Evolutionary conservation across 2,329 filamentous ascomycete species (phyloP).

Genomic region (Tolypocladium ovalisporum): DNA sequence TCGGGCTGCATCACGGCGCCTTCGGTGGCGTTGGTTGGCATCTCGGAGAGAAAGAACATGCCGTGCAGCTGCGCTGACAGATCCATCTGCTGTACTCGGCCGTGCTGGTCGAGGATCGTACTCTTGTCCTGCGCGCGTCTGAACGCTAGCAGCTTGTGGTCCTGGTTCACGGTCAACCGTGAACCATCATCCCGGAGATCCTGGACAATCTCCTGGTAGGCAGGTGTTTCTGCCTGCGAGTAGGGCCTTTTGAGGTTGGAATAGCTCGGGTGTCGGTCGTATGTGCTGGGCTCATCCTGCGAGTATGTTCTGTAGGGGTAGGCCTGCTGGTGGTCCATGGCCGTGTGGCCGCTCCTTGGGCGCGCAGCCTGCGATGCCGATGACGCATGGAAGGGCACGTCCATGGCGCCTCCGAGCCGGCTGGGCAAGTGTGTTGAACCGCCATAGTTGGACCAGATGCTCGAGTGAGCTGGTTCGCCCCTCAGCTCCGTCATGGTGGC

Average conservation of each 20-base stretch:
- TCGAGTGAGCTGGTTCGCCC: constrained; percentile 45
- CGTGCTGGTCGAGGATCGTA: constrained; percentile 48
- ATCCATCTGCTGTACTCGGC: constrained; percentile 50
- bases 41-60: constrained; percentile 83
- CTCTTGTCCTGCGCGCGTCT: constrained; percentile 46
- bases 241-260: constrained; percentile 47
- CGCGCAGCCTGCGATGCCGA: constrained; percentile 31
- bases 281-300: constrained; percentile 42
- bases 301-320: constrained; percentile 44
- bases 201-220: constrained; percentile 51
- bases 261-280: constrained; percentile 42
- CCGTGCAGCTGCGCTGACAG: constrained; percentile 67
- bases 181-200: constrained; percentile 48
- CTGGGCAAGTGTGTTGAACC: constrained; percentile 41
- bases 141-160: constrained; percentile 51
- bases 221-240: constrained; percentile 41
- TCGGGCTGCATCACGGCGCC: constrained; percentile 58
- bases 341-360: constrained; percentile 37
- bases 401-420: constrained; percentile 39
- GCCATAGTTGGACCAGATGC: constrained; percentile 48
- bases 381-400: constrained; percentile 34
- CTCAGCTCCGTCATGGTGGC: constrained; percentile 54
- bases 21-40: constrained; percentile 52
- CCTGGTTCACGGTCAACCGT: constrained; percentile 46
- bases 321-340: constrained; percentile 33